Evolutionary conservation across 106 monocot genomes (phyloP).

Genomic region (Cymbidium sinense): DNA sequence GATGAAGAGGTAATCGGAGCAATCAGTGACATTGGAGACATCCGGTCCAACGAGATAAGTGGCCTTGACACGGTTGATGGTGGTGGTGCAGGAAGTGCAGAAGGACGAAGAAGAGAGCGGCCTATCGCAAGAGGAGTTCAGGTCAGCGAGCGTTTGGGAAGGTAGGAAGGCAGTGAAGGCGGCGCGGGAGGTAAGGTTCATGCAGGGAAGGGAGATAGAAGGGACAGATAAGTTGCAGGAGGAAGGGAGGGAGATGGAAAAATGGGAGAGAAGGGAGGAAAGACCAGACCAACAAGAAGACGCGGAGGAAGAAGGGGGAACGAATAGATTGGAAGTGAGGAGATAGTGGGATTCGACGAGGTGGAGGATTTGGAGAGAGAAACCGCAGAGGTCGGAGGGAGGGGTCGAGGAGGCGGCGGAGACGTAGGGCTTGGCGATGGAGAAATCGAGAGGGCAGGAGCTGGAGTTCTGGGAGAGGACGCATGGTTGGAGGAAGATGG

Average conservation of each 20-base stretch:
- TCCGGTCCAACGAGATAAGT: slow-evolving; percentile 48
- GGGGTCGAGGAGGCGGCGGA: slow-evolving; percentile 9
- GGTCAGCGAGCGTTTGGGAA: slow-evolving; percentile 18
- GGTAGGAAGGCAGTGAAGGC: slow-evolving; percentile 44
- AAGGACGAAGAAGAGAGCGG: slow-evolving; percentile 25
- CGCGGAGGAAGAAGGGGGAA: slow-evolving; percentile 43
- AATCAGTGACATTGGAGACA: slow-evolving; percentile 50
- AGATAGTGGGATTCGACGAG: slow-evolving; percentile 55
- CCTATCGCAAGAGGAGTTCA: slow-evolving; percentile 34
- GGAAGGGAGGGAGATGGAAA: slow-evolving; percentile 29
- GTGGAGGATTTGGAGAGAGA: slow-evolving; percentile 39
- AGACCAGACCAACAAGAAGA: slow-evolving; percentile 13
- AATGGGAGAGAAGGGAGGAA: slow-evolving; percentile 15
- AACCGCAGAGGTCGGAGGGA: slow-evolving; percentile 31
- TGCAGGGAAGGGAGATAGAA: slow-evolving; percentile 59
- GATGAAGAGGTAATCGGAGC: slow-evolving; percentile 49
- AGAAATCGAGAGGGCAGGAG: slow-evolving; percentile 68
- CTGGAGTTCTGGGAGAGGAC: not conserved
- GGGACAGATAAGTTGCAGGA: slow-evolving; percentile 43
- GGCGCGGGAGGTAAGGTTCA: slow-evolving; percentile 56
- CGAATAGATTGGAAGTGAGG: slow-evolving; percentile 37
- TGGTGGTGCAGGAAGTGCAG: slow-evolving; percentile 71
- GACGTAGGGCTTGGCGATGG: slow-evolving; percentile 38
- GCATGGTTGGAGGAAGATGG: not conserved
- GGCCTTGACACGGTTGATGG: slow-evolving; percentile 34